Conservation (phyloP, 345 rosid genomes). For the Gossypium herbaceum region DNA sequence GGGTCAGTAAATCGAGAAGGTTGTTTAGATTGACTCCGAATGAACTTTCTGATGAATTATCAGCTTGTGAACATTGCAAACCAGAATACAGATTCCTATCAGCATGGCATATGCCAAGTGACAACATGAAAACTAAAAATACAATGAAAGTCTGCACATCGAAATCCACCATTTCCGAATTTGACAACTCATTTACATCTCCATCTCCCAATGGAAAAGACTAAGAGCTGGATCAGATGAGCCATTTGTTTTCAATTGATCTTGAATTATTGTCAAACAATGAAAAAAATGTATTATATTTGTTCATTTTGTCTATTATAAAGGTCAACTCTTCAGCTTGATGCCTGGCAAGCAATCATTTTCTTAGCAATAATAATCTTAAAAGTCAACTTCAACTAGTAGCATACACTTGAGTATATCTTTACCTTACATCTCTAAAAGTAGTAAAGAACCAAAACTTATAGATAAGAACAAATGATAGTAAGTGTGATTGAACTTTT, state of each 20-base stretch:
- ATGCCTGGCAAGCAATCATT: not conserved
- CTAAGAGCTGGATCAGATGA: not conserved
- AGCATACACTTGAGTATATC: not conserved
- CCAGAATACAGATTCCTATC: constrained; percentile 26
- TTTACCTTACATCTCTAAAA: not conserved
- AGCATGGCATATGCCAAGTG: constrained; percentile 15
- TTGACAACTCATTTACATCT: not conserved
- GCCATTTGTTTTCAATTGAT: not conserved
- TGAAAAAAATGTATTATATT: not conserved
- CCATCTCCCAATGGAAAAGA: not conserved
- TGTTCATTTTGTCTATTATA: not conserved
- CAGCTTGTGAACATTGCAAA: constrained; percentile 24
- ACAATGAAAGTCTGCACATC: constrained; percentile 4
- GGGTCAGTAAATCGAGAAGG: constrained; percentile 24
- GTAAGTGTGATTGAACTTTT: constrained; percentile 9
- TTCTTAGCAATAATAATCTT: not conserved
- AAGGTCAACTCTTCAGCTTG: constrained; percentile 9
- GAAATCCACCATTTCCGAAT: constrained; percentile 13
- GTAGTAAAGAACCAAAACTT: not conserved
- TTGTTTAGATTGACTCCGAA: constrained; percentile 26
- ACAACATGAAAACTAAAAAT: constrained; percentile 14
- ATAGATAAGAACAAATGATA: constrained; percentile 11
- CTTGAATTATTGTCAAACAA: constrained; percentile 1
- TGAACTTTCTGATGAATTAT: constrained; percentile 20
- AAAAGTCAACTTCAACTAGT: constrained; percentile 11